phyloP scores from a whole-genome alignment of 2,329 filamentous ascomycete species.

The Phialocephala sp. region DNA sequence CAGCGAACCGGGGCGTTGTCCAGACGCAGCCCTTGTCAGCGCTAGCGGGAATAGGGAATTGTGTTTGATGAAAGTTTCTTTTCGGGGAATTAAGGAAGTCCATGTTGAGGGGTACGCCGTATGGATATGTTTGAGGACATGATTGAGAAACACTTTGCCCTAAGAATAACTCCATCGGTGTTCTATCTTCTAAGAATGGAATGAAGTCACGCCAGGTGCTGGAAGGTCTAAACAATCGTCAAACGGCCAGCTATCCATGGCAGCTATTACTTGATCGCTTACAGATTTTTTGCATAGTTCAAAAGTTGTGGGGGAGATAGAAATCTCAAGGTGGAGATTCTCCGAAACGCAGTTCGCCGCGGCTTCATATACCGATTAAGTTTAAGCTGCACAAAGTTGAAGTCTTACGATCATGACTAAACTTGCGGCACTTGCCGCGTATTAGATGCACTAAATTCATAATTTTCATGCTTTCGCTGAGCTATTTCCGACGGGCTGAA shows the following conservation, averaged over 20 bases:
- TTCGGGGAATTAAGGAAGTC: not conserved
- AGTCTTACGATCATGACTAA: not conserved
- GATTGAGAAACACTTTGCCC: not conserved
- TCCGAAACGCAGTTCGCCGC: not conserved
- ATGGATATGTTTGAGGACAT: slow-evolving; percentile 9
- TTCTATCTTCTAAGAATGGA: not conserved
- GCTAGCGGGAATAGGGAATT: slow-evolving; percentile 4
- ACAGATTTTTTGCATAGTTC: not conserved
- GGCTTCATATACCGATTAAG: not conserved
- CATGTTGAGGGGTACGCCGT: not conserved
- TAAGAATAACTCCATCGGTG: not conserved
- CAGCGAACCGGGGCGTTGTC: not conserved
- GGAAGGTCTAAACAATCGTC: slow-evolving; percentile 3
- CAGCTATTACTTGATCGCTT: slow-evolving; percentile 6
- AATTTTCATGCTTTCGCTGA: not conserved
- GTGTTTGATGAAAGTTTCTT: slow-evolving; percentile 5
- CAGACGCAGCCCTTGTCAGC: not conserved
- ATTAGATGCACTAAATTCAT: not conserved
- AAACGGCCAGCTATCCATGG: slow-evolving; percentile 1
- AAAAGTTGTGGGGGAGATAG: not conserved
- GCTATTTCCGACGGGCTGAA: slow-evolving; percentile 3
- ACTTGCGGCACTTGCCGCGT: not conserved
- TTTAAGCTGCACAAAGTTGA: slow-evolving; percentile 2
- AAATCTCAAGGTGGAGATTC: not conserved
- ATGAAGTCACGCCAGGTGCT: slow-evolving; percentile 1